Evolutionary conservation across 805 yeast genomes (phyloP), one percentile per base, ranked within the genome.

Genomic region (Tetrapisispora taiwanensis): DNA sequence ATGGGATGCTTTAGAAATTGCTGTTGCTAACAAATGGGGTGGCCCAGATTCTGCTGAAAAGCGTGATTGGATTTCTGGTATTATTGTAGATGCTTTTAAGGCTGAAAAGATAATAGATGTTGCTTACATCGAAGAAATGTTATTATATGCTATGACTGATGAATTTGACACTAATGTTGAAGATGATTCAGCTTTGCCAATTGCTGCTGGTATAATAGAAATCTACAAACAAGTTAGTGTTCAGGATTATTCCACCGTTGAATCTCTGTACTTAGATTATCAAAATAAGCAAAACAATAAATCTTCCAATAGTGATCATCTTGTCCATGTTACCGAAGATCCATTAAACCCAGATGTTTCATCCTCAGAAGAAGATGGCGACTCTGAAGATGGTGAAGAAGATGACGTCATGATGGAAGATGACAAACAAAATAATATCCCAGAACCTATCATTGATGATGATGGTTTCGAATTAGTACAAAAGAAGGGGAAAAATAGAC

Each of bases 21-120:
- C 98, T 0, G 97, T 92, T 9, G 94, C 78, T 6, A 87, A 85
- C 60, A 70, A 73, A 27, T 92, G 98, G 97, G 99, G 98, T 47
- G 99, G 98, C 1, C 79, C 95, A 13, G 84, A 85, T 30, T 81
- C 95, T 13, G 77, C 74, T 0, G 97, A 85, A 32, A 92, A 92
- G 63, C 74, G 99, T 58, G 98, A 92, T 61, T 92, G 98, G 98
- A 74, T 90, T 50, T 77, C 85, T 4, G 94, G 86, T 4, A 68
- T 85, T 13, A 76, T 90, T 2, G 75, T 88, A 26, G 97, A 87
- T 30, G 70, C 88, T 43, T 92, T 90, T 58, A 70, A 63, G 36
- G 68, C 69, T 7, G 79, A 74, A 39, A 74, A 70, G 41, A 72
- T 75, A 4, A 84, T 90, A 5, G 97, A 88, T 54, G 70, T 84